Percentiles rank a stretch among this genome's conserved stretches.
These are phyloP conservation scores for Oenanthe sinensis DNA, from an alignment of 129 eudicot genomes.

Conservation along the genomic window DNA sequence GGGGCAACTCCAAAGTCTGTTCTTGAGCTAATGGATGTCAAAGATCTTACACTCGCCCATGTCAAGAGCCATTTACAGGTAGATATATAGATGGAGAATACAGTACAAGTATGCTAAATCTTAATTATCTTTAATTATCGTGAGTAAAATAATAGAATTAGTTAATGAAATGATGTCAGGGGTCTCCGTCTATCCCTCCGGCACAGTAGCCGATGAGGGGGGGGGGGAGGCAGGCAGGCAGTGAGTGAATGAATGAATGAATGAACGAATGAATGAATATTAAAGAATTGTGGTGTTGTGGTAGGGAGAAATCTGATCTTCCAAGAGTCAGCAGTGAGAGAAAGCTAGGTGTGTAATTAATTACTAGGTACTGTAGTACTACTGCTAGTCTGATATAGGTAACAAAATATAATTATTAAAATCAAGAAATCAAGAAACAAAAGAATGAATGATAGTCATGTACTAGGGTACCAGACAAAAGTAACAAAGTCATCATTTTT, in stretches of 20 bases:
- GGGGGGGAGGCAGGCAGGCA: conserved; percentile 25
- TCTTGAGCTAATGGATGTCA: conserved; percentile 92
- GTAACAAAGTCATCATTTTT: conserved; percentile 52
- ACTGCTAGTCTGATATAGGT: not conserved
- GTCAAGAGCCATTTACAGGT: conserved; percentile 97
- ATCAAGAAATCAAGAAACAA: not conserved
- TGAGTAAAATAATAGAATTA: not conserved
- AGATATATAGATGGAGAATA: conserved; percentile 29
- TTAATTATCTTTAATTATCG: too few relatives aligned
- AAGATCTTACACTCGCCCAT: conserved; percentile 92
- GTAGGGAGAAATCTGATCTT: conserved; percentile 17
- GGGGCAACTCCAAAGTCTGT: conserved; percentile 98
- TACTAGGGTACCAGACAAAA: conserved; percentile 31
- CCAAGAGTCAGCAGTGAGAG: conserved; percentile 18
- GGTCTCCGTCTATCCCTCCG: conserved; percentile 59
- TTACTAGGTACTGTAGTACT: too few relatives aligned
- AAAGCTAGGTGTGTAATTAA: conserved; percentile 16
- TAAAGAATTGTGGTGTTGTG: conserved; percentile 21
- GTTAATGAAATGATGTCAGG: conserved; percentile 13
- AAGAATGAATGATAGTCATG: conserved; percentile 10
- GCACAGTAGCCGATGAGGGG: conserved; percentile 82
- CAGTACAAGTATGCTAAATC: conserved; percentile 1
- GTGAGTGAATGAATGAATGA: conserved; percentile 36
- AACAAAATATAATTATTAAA: not conserved
- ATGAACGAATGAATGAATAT: conserved; percentile 45